Percentiles rank a stretch among this genome's conserved stretches.
Evolutionary conservation across 805 yeast genomes (phyloP).

Genomic region (Starmerella etchellsii): DNA sequence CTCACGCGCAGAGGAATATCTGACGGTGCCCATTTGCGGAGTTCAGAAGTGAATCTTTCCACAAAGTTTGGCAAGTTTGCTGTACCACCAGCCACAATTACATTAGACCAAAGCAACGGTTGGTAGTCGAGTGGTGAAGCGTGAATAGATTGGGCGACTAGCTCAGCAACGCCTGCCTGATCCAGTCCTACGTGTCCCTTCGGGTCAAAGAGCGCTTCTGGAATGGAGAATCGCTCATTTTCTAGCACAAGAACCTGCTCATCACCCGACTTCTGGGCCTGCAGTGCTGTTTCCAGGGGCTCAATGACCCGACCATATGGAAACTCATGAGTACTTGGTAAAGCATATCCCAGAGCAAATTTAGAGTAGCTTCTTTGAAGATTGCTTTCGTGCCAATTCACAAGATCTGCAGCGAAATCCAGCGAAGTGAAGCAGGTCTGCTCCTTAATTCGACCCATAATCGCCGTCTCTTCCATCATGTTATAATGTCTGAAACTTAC

Average conservation of each 20-base stretch:
- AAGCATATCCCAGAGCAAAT: constrained; percentile 51
- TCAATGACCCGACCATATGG: constrained; percentile 47
- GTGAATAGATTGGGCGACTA: constrained; percentile 54
- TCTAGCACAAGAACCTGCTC: constrained; percentile 53
- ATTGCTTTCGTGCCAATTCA: constrained; percentile 25
- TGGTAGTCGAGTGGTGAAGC: constrained; percentile 55
- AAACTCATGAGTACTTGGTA: constrained; percentile 38
- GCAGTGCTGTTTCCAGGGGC: constrained; percentile 13
- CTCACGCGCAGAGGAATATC: constrained; percentile 24
- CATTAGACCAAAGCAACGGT: constrained; percentile 68
- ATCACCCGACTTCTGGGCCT: constrained; percentile 27
- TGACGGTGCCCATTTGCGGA: constrained; percentile 27
- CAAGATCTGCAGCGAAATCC: constrained; percentile 41
- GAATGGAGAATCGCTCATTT: constrained; percentile 80
- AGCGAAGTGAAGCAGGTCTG: constrained; percentile 54
- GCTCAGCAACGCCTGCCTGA: constrained; percentile 64
- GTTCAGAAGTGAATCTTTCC: constrained; percentile 37
- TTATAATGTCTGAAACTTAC: constrained; percentile 86
- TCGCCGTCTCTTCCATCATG: constrained; percentile 76
- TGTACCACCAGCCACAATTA: constrained; percentile 73
- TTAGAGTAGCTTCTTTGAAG: constrained; percentile 12
- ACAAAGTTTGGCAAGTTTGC: constrained; percentile 56
- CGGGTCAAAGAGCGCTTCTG: constrained; percentile 81
- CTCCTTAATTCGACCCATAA: constrained; percentile 79
- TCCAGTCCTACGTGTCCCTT: constrained; percentile 55